phyloP scores from a whole-genome alignment of 345 rosid species.

The Dipteronia sinensis region DNA sequence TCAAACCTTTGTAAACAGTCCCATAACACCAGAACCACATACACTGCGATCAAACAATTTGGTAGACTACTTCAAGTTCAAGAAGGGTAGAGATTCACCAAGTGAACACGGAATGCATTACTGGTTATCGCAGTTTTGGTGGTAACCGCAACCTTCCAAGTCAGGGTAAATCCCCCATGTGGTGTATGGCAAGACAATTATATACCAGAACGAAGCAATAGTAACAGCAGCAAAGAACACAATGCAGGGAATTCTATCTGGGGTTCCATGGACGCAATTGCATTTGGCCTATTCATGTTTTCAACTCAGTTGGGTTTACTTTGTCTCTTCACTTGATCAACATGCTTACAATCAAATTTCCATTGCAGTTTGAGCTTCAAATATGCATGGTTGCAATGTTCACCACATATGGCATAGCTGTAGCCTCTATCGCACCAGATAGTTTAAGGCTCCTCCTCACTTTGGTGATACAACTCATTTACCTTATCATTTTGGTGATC shows the following conservation, averaged over 20 bases:
- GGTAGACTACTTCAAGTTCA: constrained; percentile 58
- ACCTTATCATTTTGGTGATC: no score
- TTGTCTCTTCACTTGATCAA: constrained; percentile 48
- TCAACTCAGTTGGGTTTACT: constrained; percentile 50
- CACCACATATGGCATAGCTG: constrained; percentile 39
- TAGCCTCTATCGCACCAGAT: constrained; percentile 36
- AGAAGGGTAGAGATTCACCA: constrained; percentile 59
- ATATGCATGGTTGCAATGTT: constrained; percentile 41
- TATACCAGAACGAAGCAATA: constrained; percentile 12
- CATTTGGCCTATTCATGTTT: constrained; percentile 38
- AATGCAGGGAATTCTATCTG: constrained; percentile 42
- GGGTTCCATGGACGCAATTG: constrained; percentile 30
- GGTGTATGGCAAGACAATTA: constrained; percentile 55
- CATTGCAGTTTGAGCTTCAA: constrained; percentile 52
- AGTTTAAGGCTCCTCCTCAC: not conserved
- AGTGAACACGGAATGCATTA: constrained; percentile 48
- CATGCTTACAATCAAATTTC: constrained; percentile 54
- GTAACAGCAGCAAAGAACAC: constrained; percentile 27
- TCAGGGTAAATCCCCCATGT: constrained; percentile 52
- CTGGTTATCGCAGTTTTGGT: constrained; percentile 51
- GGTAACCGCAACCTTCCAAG: constrained; percentile 55
- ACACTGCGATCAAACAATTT: constrained; percentile 17
- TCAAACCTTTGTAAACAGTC: not conserved
- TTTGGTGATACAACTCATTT: no score
- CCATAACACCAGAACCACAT: constrained; percentile 27